Conservation (phyloP, 2,329 filamentous ascomycete genomes). For the Penicillium janthinellum region DNA sequence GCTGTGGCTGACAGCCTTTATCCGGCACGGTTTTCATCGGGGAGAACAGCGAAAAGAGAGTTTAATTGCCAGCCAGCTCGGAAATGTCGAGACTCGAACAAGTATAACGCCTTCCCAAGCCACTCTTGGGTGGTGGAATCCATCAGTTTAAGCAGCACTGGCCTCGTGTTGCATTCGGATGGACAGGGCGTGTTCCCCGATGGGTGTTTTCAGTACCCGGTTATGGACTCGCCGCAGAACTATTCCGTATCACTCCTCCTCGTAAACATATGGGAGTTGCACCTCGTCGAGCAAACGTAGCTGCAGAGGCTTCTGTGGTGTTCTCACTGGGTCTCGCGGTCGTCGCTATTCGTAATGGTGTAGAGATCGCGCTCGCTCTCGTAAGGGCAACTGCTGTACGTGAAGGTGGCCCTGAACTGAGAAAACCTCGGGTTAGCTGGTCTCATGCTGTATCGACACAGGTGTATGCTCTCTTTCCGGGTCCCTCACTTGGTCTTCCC, state of each 20-base stretch:
- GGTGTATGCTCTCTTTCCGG: background rate
- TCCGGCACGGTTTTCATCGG: background rate
- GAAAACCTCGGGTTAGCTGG: background rate
- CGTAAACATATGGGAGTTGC: no score
- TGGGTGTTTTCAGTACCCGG: background rate
- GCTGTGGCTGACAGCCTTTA: background rate
- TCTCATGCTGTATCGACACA: background rate
- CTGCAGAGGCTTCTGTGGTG: no score
- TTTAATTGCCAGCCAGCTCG: background rate
- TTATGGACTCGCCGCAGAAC: background rate
- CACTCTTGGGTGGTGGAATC: background rate
- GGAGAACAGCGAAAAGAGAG: background rate
- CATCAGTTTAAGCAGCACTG: background rate
- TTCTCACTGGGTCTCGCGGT: no score
- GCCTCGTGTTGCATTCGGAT: background rate
- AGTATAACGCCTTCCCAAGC: background rate
- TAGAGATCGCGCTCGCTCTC: background rate
- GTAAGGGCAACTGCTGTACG: background rate
- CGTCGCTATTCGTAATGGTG: no score
- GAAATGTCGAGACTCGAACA: no score
- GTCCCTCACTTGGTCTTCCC: no score
- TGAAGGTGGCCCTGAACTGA: background rate
- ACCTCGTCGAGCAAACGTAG: no score
- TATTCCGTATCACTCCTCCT: background rate
- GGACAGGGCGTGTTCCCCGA: background rate